phyloP scores from a whole-genome alignment of 2,329 filamentous ascomycete genomes.

The Phoma sp. region DNA sequence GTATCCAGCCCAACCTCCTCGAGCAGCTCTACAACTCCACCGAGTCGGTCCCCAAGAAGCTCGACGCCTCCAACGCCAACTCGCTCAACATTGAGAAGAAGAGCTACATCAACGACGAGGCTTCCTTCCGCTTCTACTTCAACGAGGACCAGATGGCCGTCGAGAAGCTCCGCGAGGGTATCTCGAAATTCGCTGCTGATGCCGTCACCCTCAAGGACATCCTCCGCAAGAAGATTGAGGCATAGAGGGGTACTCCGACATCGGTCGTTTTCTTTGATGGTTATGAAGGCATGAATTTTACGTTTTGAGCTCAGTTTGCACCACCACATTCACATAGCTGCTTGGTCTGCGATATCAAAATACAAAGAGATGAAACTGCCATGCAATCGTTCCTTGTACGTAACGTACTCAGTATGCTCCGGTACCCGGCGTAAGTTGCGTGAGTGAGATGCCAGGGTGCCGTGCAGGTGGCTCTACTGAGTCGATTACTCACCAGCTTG shows the following conservation, averaged over 20 bases:
- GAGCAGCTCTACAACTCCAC: constrained; percentile 90
- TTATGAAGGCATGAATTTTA: constrained; percentile 33
- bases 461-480: no score
- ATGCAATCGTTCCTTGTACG: constrained; percentile 1
- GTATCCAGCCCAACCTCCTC: constrained; percentile 78
- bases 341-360: constrained; percentile 27
- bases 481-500: no score
- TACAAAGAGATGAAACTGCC: constrained; percentile 18
- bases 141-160: constrained; percentile 99
- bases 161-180: constrained; percentile 98
- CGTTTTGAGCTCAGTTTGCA: constrained; percentile 20
- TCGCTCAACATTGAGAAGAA: constrained; percentile 83
- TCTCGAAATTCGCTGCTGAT: constrained; percentile 98
- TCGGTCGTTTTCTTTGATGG: constrained; percentile 25
- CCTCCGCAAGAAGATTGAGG: constrained; percentile 80
- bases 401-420: background rate
- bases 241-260: constrained; percentile 40
- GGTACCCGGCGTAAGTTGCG: no score
- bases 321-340: constrained; percentile 17
- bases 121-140: constrained; percentile 96
- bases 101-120: constrained; percentile 87
- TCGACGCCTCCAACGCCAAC: constrained; percentile 71
- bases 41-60: constrained; percentile 87
- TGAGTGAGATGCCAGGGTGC: no score
- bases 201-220: constrained; percentile 92